These are phyloP conservation scores for Ramaria sp. DNA, from an alignment of 768 basidiomycete genomes.

Conservation along the genomic window DNA sequence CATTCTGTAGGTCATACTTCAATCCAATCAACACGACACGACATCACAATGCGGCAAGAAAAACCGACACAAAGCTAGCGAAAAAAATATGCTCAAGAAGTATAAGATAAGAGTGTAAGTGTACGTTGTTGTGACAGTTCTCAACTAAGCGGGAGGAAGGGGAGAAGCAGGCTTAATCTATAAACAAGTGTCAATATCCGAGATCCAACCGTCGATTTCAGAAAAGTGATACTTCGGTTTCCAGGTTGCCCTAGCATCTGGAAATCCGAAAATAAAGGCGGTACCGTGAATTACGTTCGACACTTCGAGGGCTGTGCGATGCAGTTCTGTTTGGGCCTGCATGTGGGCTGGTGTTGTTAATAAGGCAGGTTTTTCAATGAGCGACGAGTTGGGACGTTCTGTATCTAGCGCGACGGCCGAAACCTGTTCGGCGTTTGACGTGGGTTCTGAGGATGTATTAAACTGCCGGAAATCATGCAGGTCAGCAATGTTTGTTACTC, in stretches of 20 bases:
- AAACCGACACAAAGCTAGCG: neutral
- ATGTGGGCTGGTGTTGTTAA: neutral
- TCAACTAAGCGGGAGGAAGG: neutral
- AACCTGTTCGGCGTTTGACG: neutral
- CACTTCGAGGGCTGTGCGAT: slow-evolving; percentile 1
- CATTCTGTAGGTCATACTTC: neutral
- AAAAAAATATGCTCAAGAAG: slow-evolving; percentile 3
- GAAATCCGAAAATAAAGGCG: slow-evolving; percentile 6
- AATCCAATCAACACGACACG: neutral
- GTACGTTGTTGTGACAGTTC: neutral
- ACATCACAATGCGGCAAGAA: neutral
- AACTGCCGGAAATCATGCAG: neutral
- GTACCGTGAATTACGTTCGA: slow-evolving; percentile 9
- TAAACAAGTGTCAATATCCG: too few species aligned
- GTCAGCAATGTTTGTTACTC: neutral
- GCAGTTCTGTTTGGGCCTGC: neutral
- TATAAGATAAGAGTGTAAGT: slow-evolving; percentile 1
- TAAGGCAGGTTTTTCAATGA: neutral
- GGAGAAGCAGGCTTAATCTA: too few species aligned
- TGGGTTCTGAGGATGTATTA: neutral
- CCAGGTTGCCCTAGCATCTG: slow-evolving; percentile 7
- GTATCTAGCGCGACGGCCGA: neutral
- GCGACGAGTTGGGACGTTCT: neutral
- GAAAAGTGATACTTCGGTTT: slow-evolving; percentile 9
- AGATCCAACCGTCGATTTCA: slow-evolving; percentile 5